Base-by-base conservation (phyloP, 805 yeast species). In the Wickerhamiella sergipiensis region DNA sequence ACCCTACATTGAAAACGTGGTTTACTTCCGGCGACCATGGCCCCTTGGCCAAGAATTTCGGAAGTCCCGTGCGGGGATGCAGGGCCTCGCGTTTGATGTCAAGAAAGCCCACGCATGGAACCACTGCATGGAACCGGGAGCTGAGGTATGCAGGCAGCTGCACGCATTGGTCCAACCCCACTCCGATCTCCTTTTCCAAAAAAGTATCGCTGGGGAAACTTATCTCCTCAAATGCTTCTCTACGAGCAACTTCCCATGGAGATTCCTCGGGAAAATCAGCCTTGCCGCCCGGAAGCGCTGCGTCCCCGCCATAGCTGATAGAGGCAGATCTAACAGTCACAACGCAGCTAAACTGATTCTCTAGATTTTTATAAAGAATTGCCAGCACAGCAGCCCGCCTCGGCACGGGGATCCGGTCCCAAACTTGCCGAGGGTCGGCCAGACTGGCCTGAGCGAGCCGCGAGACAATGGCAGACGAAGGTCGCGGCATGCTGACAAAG, bases 201-300 rank as follows among this genome's bases (percentile, higher is more conserved):
- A 24, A 8, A 5, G 26, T 12, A 12, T 50, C 44, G 46, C 52
- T 55, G 33, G 17, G 61, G 42, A 47, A 86, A 63, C 96, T 96
- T 47, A 89, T 85, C 63, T 89, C 97, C 62, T 89, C 97, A 51
- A 74, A 76, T 54, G 88, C 79, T 64, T 89, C 97, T 31, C 97
- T 70, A 52, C 94, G 71, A 0, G 95, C 83, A 40, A 83, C 81
- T 44, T 76, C 74, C 73, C 83, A 81, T 52, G 84, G 85, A 58
- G 86, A 87, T 18, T 75, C 69, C 0, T 74, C 78, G 6, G 33
- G 58, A 43, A 57, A 61, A 64, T 89, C 97, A 4, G 95, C 88
- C 61, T 83, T 85, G 8, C 97, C 97, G 2, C 97, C 97, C 3
- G 97, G 97, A 8, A 89, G 71, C 1, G 96, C 86, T 6, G 85